Percentiles rank a stretch among this genome's conserved stretches.
Conservation (phyloP, 2,329 filamentous ascomycete genomes). For the Trichoderma pleuroti region DNA sequence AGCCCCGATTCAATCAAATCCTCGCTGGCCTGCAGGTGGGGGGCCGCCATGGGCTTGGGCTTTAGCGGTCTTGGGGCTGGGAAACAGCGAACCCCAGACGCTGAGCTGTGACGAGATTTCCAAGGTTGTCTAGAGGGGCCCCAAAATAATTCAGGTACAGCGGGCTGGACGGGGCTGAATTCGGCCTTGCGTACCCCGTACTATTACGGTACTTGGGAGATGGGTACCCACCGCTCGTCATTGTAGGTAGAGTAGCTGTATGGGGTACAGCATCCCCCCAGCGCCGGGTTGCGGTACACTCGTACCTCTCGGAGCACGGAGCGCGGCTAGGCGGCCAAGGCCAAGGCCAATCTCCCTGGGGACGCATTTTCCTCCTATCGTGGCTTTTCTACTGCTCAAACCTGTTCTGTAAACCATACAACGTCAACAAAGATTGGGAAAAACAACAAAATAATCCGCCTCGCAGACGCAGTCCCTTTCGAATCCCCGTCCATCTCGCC, state of each 20-base stretch:
- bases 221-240: background rate
- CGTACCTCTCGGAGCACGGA: conserved; percentile 10
- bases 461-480: background rate
- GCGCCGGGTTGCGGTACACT: background rate
- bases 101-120: conserved; percentile 2
- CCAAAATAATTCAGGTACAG: conserved; percentile 8
- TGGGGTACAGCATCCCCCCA: background rate
- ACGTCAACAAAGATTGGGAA: background rate
- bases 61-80: conserved; percentile 1
- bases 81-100: background rate
- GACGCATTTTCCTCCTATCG: conserved; percentile 16
- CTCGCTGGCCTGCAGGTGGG: conserved; percentile 4
- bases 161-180: conserved; percentile 1
- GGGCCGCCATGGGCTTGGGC: background rate
- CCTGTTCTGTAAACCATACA: background rate
- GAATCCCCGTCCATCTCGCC: background rate
- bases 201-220: background rate
- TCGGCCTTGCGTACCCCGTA: conserved; percentile 2
- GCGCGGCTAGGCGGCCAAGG: conserved; percentile 12
- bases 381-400: conserved; percentile 6
- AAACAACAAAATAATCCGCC: background rate
- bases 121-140: background rate
- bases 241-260: background rate
- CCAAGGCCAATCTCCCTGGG: conserved; percentile 15
- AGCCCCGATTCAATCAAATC: background rate